Evolutionary conservation across 192 early-diverging fungal genomes (phyloP).

Genomic region (Haplosporangium gracile): DNA sequence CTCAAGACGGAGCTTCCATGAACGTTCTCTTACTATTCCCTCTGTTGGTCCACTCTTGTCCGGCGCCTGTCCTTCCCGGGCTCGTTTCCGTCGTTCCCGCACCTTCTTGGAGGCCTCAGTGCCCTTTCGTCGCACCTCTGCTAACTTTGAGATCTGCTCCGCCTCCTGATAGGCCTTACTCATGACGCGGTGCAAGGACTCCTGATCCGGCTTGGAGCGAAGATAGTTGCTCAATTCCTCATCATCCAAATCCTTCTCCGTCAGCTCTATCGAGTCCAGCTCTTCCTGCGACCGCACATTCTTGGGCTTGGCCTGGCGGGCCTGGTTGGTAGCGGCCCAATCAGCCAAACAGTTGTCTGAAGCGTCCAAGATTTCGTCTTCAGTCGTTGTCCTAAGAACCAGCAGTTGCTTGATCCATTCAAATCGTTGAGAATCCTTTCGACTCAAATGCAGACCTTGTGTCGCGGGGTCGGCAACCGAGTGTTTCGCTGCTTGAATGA

Average conservation of each 20-base stretch:
- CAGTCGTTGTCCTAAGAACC: slow-evolving; percentile 9
- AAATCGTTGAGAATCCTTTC: background rate
- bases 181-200: background rate
- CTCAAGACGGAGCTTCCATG: slow-evolving; percentile 21
- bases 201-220: background rate
- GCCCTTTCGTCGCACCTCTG: background rate
- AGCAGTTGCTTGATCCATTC: slow-evolving; percentile 12
- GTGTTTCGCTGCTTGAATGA: slow-evolving; percentile 2
- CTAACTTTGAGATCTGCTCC: background rate
- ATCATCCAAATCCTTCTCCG: slow-evolving; percentile 31
- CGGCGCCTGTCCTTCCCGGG: background rate
- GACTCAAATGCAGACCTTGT: too few relatives aligned
- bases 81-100: background rate
- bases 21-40: slow-evolving; percentile 9
- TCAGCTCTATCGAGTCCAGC: slow-evolving; percentile 13
- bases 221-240: slow-evolving; percentile 13
- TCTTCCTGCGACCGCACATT: background rate
- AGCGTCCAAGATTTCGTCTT: slow-evolving; percentile 27
- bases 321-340: background rate
- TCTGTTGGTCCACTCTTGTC: background rate
- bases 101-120: background rate
- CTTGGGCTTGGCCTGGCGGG: background rate
- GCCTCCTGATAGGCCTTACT: background rate
- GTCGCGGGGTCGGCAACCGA: background rate
- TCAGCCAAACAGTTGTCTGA: slow-evolving; percentile 7